Conservation (phyloP, 768 basidiomycete genomes). For the Saitozyma podzolica region DNA sequence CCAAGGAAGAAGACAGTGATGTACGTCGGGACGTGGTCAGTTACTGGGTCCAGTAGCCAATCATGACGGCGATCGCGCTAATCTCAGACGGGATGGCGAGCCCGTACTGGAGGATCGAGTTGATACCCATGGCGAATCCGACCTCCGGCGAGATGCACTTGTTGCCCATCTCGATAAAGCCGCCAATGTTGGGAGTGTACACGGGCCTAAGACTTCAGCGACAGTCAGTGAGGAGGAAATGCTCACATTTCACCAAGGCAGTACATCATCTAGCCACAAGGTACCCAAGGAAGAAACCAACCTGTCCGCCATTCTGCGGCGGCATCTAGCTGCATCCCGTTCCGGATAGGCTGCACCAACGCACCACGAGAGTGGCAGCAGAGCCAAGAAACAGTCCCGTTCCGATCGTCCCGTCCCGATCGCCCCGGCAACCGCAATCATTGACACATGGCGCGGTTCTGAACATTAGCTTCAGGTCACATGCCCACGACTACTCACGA, state of each 20-base stretch:
- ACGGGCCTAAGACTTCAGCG: background rate
- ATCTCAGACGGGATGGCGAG: constrained; percentile 15
- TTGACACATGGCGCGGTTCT: constrained; percentile 1
- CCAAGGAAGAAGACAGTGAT: constrained; percentile 12
- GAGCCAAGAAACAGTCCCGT: constrained; percentile 34
- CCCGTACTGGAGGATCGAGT: constrained; percentile 15
- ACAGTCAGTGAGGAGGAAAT: background rate
- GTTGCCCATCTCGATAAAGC: constrained; percentile 12
- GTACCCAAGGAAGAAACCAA: constrained; percentile 22
- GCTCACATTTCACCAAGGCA: constrained; percentile 22
- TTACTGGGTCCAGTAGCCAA: constrained; percentile 8
- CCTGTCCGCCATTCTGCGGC: constrained; percentile 23
- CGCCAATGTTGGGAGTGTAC: constrained; percentile 10
- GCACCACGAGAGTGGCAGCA: constrained; percentile 19
- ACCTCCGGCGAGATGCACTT: constrained; percentile 10
- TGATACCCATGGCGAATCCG: constrained; percentile 19
- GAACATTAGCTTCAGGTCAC: background rate
- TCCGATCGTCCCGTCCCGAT: constrained; percentile 30
- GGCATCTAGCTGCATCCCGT: background rate
- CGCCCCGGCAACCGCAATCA: constrained; percentile 11
- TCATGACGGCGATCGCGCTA: constrained; percentile 17
- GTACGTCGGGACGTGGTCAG: constrained; percentile 6
- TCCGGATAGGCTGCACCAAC: background rate
- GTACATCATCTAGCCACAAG: constrained; percentile 3
- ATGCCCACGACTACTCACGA: background rate